phyloP scores from a whole-genome alignment of 169 alveolate species.

The Plasmodium coatneyi region DNA sequence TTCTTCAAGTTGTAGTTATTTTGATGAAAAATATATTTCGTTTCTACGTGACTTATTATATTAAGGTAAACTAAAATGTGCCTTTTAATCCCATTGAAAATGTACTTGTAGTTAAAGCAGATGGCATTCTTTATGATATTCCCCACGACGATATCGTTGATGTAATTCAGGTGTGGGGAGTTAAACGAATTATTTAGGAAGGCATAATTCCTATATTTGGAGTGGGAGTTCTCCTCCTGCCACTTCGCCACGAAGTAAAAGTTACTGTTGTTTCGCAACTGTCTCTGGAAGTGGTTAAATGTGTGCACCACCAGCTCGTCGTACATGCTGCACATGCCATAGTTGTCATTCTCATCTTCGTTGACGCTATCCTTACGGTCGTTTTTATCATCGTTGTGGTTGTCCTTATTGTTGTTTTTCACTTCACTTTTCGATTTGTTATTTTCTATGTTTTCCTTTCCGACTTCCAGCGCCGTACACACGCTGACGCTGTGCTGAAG shows the following conservation, averaged over 20 bases:
- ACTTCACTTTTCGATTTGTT: neutral
- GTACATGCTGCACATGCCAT: neutral
- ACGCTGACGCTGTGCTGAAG: neutral
- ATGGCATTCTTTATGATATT: constrained; percentile 30
- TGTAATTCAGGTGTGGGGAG: neutral
- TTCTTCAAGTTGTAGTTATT: constrained; percentile 66
- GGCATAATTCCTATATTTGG: constrained; percentile 11
- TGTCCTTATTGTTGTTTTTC: neutral
- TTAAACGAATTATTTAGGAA: constrained; percentile 24
- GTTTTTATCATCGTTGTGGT: neutral
- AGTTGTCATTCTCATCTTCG: neutral
- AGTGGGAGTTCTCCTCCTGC: neutral
- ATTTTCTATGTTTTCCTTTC: neutral
- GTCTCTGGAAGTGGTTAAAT: neutral
- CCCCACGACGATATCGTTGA: constrained; percentile 1
- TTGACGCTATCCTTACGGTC: neutral
- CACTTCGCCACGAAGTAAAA: constrained; percentile 48
- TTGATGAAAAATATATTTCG: constrained; percentile 44
- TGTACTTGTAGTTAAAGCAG: constrained; percentile 23
- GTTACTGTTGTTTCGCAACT: constrained; percentile 25
- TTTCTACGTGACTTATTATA: constrained; percentile 58
- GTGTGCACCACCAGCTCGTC: constrained; percentile 4
- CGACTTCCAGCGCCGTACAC: neutral
- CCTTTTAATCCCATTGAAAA: constrained; percentile 56
- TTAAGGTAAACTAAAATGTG: constrained; percentile 43